These are phyloP conservation scores for Cryptosporidium sp. DNA, from an alignment of 169 alveolate species.

Conservation along the genomic window DNA sequence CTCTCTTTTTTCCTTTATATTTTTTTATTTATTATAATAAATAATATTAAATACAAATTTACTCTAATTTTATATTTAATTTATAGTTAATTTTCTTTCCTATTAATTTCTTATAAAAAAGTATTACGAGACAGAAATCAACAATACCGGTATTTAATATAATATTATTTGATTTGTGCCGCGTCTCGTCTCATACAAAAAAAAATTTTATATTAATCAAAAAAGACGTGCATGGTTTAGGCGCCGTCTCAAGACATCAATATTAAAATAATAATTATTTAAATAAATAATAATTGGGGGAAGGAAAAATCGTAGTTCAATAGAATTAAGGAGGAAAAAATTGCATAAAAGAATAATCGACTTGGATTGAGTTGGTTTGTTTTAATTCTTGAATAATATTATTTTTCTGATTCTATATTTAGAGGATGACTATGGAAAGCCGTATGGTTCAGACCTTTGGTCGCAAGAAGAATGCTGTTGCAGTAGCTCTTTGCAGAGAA, in stretches of 20 bases:
- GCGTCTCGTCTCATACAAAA: conserved; percentile 10
- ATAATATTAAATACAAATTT: no score
- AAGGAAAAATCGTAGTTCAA: not conserved
- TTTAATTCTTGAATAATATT: not conserved
- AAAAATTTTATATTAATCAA: conserved; percentile 6
- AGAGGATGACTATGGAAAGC: conserved; percentile 75
- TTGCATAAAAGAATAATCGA: conserved; percentile 3
- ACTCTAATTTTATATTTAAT: not conserved
- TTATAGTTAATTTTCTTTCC: not conserved
- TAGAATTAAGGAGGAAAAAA: not conserved
- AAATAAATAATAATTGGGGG: not conserved
- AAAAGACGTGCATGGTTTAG: conserved; percentile 43
- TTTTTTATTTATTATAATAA: no score
- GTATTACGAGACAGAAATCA: conserved; percentile 19
- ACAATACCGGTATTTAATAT: not conserved
- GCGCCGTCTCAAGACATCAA: conserved; percentile 75
- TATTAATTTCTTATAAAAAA: not conserved
- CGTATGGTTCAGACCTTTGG: conserved; percentile 97
- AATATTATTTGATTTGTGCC: conserved; percentile 3
- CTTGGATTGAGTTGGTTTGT: not conserved
- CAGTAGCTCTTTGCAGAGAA: conserved; percentile 95
- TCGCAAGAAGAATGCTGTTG: conserved; percentile 98
- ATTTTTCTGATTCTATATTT: conserved; percentile 6
- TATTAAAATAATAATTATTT: not conserved
- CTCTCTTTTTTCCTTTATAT: not conserved